phyloP scores from a whole-genome alignment of 176 grass and related monocot genomes.

The Cymbopogon citratus region DNA sequence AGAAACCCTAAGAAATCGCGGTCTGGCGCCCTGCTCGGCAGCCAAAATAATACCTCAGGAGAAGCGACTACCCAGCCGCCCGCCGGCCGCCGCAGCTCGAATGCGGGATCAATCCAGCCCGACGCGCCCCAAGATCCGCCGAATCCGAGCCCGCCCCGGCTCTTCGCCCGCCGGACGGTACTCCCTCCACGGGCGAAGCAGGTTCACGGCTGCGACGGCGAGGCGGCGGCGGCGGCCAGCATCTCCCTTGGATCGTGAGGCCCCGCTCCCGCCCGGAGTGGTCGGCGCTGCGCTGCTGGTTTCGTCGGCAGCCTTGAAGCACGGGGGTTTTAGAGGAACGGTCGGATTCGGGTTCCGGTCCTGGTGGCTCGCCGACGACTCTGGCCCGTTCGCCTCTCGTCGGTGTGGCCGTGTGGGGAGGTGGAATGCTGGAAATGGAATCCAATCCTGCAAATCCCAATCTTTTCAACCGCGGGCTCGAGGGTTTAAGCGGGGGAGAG shows the following conservation, averaged over 20 bases:
- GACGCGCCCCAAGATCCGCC: constrained; percentile 14
- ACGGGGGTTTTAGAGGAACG: background rate
- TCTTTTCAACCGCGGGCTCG: constrained; percentile 1
- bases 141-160: background rate
- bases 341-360: background rate
- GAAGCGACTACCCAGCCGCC: background rate
- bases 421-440: background rate
- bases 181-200: background rate
- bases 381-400: background rate
- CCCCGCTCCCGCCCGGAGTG: background rate
- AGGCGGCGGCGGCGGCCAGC: background rate
- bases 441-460: background rate
- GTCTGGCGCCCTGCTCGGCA: background rate
- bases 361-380: background rate
- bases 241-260: background rate
- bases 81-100: background rate
- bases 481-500: constrained; percentile 15
- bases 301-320: background rate
- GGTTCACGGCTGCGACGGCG: background rate
- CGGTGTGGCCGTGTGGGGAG: background rate
- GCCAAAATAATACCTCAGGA: constrained; percentile 6
- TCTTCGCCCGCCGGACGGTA: too few species aligned
- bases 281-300: background rate
- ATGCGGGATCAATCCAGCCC: background rate
- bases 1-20: constrained; percentile 10